phyloP scores from a whole-genome alignment of 2,329 filamentous ascomycete genomes.

The Coniochaeta ligniaria region DNA sequence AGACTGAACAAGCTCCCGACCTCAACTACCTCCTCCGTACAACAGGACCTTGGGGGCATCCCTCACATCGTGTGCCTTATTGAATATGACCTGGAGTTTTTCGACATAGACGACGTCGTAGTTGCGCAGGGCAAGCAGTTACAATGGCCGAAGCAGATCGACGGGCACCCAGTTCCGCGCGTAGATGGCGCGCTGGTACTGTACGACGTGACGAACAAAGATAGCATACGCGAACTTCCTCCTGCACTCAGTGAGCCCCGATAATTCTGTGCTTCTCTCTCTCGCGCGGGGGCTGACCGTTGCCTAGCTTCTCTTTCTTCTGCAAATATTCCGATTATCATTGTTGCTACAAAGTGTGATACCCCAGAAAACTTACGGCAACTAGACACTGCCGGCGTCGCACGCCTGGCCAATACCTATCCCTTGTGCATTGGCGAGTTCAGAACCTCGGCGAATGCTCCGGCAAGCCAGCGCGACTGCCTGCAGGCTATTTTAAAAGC shows the following conservation, averaged over 20 bases:
- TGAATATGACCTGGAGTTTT: slow-evolving; percentile 59
- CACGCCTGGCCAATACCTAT: slow-evolving; percentile 55
- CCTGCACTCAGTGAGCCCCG: slow-evolving; percentile 66
- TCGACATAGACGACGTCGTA: slow-evolving; percentile 41
- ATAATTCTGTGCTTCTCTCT: neutral
- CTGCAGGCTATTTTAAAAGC: slow-evolving; percentile 68
- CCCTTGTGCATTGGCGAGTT: slow-evolving; percentile 65
- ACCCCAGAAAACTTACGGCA: slow-evolving; percentile 62
- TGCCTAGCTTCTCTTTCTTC: slow-evolving; percentile 63
- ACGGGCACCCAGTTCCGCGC: slow-evolving; percentile 63
- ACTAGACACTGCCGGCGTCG: slow-evolving; percentile 60
- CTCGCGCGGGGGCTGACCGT: neutral
- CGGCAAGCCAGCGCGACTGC: slow-evolving; percentile 68
- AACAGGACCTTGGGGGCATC: slow-evolving; percentile 50
- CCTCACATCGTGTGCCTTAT: slow-evolving; percentile 53
- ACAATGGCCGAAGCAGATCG: slow-evolving; percentile 60
- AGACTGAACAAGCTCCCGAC: slow-evolving; percentile 46
- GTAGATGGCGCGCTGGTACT: slow-evolving; percentile 80
- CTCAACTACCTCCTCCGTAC: slow-evolving; percentile 47
- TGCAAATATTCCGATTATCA: slow-evolving; percentile 65
- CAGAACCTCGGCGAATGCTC: slow-evolving; percentile 62
- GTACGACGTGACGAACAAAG: slow-evolving; percentile 78
- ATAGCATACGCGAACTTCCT: slow-evolving; percentile 67
- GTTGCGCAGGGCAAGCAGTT: slow-evolving; percentile 46
- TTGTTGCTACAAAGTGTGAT: slow-evolving; percentile 90